Base-by-base conservation (phyloP, 2,329 filamentous ascomycete species). In the Fusarium sp. region DNA sequence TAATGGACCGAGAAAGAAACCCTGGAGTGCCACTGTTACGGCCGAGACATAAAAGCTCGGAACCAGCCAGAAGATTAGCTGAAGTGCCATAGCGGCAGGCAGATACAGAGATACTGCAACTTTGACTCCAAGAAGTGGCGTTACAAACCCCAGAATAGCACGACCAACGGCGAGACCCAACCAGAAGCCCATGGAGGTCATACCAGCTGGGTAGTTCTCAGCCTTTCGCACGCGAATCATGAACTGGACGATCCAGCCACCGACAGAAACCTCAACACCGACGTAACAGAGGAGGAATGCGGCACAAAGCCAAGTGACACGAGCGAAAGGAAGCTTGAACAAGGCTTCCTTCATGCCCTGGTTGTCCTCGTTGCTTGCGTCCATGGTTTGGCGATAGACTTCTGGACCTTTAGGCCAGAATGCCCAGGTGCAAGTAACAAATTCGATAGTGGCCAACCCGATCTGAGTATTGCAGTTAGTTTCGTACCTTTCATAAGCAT, bases 161-260 rank as follows among this genome's bases (percentile, higher is more conserved):
- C 94, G 85, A 0, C 94, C 94, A 4, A 94, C 82, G 0, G 93
- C 94, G 70, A 96, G 87, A 0, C 94, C 94, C 26, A 94, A 87
- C 94, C 94, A 96, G 81, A 95, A 96, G 0, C 93, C 93, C 4
- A 93, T 94, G 0, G 91, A 91, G 0, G 90, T 90, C 86, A 96
- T 92, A 15, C 93, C 93, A 33, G 90, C 90, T 1, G 90, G 89
- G 74, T 95, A 95, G 0, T 89, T 83, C 7, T 84, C 87, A 2
- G 90, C 93, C n/a, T 90, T 81, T 11, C 94, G 89, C 11, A 94
- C 91, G 39, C 90, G 87, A 33, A 94, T 90, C 93, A 96, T 96
- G 81, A 96, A 96, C 10, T 91, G 90, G 59, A 95, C 92, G 64
- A 96, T 93, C 94, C 94, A 96, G 10, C 94, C 94, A 26, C 93